A percentile compares a stretch with the other conserved stretches of the same genome.
These are phyloP conservation scores for Croton laevigatus DNA, from an alignment of 441 rosid species.

Conservation along the genomic window DNA sequence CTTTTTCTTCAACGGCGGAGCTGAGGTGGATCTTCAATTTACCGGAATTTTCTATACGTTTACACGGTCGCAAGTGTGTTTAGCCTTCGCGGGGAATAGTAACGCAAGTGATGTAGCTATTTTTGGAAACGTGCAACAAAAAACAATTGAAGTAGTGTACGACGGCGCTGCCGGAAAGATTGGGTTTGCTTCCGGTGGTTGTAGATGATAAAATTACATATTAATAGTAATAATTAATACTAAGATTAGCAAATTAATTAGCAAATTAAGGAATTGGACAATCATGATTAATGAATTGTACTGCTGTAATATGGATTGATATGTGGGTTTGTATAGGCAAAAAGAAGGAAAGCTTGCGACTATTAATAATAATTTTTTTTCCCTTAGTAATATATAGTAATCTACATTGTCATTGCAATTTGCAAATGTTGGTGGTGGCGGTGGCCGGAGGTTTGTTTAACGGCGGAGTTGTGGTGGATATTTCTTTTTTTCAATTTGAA, in stretches of 20 bases:
- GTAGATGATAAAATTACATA: constrained; percentile 32
- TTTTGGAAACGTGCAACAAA: constrained; percentile 77
- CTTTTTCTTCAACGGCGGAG: constrained; percentile 45
- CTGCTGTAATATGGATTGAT: not conserved
- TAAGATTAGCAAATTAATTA: no score
- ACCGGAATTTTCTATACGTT: constrained; percentile 44
- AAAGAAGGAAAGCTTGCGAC: not conserved
- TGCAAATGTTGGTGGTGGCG: no score
- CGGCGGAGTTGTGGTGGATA: no score
- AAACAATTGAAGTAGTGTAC: constrained; percentile 63
- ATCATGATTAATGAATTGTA: not conserved
- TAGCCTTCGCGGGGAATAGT: constrained; percentile 72
- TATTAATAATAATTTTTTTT: not conserved
- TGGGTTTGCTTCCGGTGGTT: constrained; percentile 65
- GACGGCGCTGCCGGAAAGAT: constrained; percentile 55
- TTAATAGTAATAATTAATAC: not conserved
- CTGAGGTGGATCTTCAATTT: constrained; percentile 37
- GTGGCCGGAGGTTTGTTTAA: no score
- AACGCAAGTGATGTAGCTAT: constrained; percentile 47
- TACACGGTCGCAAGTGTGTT: constrained; percentile 50
- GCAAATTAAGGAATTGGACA: not conserved
- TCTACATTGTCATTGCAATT: no score
- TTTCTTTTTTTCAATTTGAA: no score
- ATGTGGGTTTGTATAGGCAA: not conserved
- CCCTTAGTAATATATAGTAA: no score